These are phyloP conservation scores for Inga leiocalycina DNA, from an alignment of 306 rosid species.

Conservation along the genomic window DNA sequence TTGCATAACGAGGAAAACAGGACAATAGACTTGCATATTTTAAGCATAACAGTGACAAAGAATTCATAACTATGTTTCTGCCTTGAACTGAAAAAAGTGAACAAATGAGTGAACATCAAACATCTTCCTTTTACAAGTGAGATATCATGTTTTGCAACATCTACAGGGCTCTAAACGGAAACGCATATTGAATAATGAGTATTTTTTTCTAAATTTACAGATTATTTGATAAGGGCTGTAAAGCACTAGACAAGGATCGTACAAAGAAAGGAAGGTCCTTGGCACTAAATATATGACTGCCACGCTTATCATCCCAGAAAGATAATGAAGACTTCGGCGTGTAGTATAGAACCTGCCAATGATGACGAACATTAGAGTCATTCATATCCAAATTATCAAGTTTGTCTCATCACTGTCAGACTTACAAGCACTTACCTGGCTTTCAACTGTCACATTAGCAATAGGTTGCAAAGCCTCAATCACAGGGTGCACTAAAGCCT, in stretches of 20 bases:
- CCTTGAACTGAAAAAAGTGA: not conserved
- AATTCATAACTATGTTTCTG: not conserved
- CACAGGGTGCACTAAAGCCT: conserved; percentile 67
- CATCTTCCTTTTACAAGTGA: conserved; percentile 18
- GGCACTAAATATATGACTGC: conserved; percentile 67
- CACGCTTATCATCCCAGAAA: conserved; percentile 69
- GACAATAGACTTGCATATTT: not conserved
- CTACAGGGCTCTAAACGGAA: not conserved
- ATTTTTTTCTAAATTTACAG: not conserved
- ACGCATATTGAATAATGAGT: not conserved
- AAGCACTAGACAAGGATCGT: conserved; percentile 44
- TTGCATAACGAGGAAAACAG: not conserved
- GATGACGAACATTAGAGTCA: conserved; percentile 23
- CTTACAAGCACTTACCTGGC: conserved; percentile 61
- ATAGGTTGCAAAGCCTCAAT: conserved; percentile 75
- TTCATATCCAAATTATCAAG: conserved; percentile 12
- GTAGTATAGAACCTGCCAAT: conserved; percentile 81
- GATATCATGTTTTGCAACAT: conserved; percentile 21
- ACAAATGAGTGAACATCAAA: conserved; percentile 20
- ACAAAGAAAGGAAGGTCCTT: conserved; percentile 96
- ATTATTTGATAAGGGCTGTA: conserved; percentile 16
- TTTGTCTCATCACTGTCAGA: conserved; percentile 4
- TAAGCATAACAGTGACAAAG: conserved; percentile 18
- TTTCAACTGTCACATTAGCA: conserved; percentile 82
- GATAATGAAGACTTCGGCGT: conserved; percentile 84